Evolutionary conservation across 176 grass and related monocot species (phyloP), one percentile per base, ranked within the genome.

Genomic region (Carex scoparia): DNA sequence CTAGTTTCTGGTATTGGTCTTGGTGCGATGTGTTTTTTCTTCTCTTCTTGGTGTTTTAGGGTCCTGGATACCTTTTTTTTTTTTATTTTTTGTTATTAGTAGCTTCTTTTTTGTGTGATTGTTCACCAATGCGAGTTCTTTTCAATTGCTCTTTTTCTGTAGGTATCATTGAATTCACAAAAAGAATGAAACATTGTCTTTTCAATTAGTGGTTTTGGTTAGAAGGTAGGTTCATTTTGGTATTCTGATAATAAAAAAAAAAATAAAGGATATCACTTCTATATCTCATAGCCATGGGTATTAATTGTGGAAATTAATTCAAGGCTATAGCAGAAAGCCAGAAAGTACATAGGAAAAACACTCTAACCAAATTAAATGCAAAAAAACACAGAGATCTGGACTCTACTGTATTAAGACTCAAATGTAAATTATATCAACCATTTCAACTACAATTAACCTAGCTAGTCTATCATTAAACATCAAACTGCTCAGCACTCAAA

Each of bases 401-500:
- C 5, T 46, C 7, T n/a, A 28, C 42, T 46, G 46, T 72, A 48
- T 27, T 49, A 49, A 49, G 46, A 49, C n/a, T 49, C 9, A 49
- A 51, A 23, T 74, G 40, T 27, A 74, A 49, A 18, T 53, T 13
- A 74, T 74, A 55, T 31, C 7, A 78, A 55, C 23, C 30, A 56
- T 10, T 33, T 78, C 53, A 13, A 55, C 49, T 57, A 57, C 49
- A 78, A 33, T 76, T 5, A 57, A 78, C 51, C 44, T 51, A 74
- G 5, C 74, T 78, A 78, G 4, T 78, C 27, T 78, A 78, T 57
- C 48, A 77, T 77, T 55, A 55, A 57, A 74, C 42, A 51, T 56
- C 74, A 78, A 74, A 78, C 74, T 78, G 27, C 51, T 57, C 44
- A 7, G 65, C 18, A 54, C 46, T 57, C 12, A 56, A 78, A 27